Evolutionary conservation across 169 alveolate species (phyloP).

Genomic region (Eimeria acervulina): DNA sequence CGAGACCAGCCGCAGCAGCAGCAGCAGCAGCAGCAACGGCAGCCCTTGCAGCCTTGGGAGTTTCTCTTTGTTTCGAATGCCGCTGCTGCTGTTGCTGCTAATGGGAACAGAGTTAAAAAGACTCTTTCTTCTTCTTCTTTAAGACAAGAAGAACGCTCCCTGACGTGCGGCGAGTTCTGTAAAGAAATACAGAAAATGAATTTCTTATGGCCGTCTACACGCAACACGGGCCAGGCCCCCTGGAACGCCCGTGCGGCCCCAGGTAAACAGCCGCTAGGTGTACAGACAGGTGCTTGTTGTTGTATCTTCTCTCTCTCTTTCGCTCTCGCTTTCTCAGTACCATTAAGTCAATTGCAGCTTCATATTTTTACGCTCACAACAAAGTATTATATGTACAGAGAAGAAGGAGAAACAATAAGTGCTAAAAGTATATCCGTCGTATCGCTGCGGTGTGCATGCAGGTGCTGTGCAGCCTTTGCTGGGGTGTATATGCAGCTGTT

Average conservation of each 20-base stretch:
- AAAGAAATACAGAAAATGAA: not conserved
- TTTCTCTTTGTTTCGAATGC: not conserved
- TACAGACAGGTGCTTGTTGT: not conserved
- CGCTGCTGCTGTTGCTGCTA: too few species aligned
- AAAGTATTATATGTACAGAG: too few species aligned
- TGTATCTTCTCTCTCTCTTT: not conserved
- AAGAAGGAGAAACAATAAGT: too few species aligned
- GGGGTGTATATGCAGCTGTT: not conserved
- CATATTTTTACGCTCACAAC: too few species aligned
- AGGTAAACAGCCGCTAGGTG: conserved; percentile 28
- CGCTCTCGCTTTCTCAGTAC: too few species aligned
- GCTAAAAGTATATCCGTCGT: too few species aligned
- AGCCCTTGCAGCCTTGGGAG: conserved; percentile 44
- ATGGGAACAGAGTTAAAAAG: too few species aligned
- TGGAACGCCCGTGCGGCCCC: not conserved
- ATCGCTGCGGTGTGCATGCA: too few species aligned
- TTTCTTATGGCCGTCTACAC: not conserved
- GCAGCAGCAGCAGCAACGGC: conserved; percentile 24
- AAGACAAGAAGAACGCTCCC: not conserved
- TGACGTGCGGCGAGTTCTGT: not conserved
- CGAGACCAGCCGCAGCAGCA: not conserved
- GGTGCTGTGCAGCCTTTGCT: too few species aligned
- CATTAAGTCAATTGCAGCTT: too few species aligned
- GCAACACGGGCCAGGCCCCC: conserved; percentile 37
- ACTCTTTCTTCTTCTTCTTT: not conserved